These are phyloP conservation scores for Phytophthora aleatoria DNA, from an alignment of 352 stramenopile genomes.

Conservation along the genomic window DNA sequence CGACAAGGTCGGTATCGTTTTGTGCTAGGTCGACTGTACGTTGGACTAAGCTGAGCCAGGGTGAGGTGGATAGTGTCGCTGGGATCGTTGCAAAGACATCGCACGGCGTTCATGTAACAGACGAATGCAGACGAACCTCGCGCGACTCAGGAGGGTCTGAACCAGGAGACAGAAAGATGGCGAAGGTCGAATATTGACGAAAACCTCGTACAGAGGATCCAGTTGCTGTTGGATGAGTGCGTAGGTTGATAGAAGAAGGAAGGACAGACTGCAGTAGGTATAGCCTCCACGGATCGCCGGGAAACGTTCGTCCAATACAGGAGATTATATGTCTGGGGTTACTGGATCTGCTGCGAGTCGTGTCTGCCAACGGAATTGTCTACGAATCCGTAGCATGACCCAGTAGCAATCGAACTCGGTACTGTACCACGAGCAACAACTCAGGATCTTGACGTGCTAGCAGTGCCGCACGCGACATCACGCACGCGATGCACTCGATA, in stretches of 20 bases:
- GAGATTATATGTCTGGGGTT: slow-evolving; percentile 3
- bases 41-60: slow-evolving; percentile 1
- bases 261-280: slow-evolving; percentile 11
- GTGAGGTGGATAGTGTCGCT: slow-evolving; percentile 10
- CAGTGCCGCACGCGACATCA: slow-evolving; percentile 1
- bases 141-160: neutral
- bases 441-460: neutral
- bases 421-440: too few relatives aligned
- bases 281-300: slow-evolving; percentile 1
- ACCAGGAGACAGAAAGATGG: slow-evolving; percentile 2
- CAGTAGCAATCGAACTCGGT: neutral
- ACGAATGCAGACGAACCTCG: slow-evolving; percentile 13
- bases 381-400: neutral
- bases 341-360: slow-evolving; percentile 4
- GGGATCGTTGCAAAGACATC: slow-evolving; percentile 16
- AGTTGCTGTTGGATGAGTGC: slow-evolving; percentile 24
- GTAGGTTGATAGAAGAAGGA: slow-evolving; percentile 24
- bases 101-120: slow-evolving; percentile 4
- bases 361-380: slow-evolving; percentile 2
- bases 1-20: slow-evolving; percentile 52
- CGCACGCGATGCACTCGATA: slow-evolving; percentile 1
- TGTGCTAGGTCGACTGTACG: slow-evolving; percentile 42
- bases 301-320: slow-evolving; percentile 15
- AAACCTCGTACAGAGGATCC: slow-evolving; percentile 12
- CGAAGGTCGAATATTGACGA: slow-evolving; percentile 7